phyloP scores from a whole-genome alignment of 495 filamentous ascomycete genomes.

The Collariella sp. region DNA sequence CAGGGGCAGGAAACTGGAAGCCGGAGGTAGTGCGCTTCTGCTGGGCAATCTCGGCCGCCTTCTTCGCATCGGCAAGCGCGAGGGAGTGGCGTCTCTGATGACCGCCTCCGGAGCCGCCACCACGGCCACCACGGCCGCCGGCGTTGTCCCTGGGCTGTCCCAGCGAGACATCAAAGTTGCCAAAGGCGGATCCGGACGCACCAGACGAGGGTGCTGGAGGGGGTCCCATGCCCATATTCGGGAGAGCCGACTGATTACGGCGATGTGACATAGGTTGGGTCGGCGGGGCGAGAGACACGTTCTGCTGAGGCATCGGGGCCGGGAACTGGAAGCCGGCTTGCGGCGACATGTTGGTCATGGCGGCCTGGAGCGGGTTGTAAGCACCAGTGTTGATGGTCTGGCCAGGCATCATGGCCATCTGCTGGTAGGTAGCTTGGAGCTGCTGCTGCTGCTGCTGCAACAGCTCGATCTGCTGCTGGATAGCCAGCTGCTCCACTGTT shows the following conservation, averaged over 20 bases:
- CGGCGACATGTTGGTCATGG: constrained; percentile 69
- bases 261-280: constrained; percentile 77
- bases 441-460: constrained; percentile 98
- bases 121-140: constrained; percentile 65
- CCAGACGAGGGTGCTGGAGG: constrained; percentile 96
- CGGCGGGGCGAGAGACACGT: constrained; percentile 64
- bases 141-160: constrained; percentile 63
- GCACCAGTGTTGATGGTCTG: constrained; percentile 62
- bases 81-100: constrained; percentile 94
- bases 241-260: constrained; percentile 94
- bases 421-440: constrained; percentile 89
- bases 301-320: constrained; percentile 66
- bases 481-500: constrained; percentile 93
- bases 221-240: constrained; percentile 86
- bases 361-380: constrained; percentile 58
- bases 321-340: constrained; percentile 89
- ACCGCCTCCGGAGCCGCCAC: constrained; percentile 58
- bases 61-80: constrained; percentile 91
- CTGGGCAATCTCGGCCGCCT: constrained; percentile 92
- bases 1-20: constrained; percentile 88
- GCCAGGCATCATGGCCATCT: constrained; percentile 87
- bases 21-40: constrained; percentile 88
- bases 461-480: constrained; percentile 97
- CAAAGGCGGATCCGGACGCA: constrained; percentile 71
- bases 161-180: constrained; percentile 60